These are phyloP conservation scores for Candida albicans DNA, from an alignment of 1,139 yeast species.

Conservation along the genomic window DNA sequence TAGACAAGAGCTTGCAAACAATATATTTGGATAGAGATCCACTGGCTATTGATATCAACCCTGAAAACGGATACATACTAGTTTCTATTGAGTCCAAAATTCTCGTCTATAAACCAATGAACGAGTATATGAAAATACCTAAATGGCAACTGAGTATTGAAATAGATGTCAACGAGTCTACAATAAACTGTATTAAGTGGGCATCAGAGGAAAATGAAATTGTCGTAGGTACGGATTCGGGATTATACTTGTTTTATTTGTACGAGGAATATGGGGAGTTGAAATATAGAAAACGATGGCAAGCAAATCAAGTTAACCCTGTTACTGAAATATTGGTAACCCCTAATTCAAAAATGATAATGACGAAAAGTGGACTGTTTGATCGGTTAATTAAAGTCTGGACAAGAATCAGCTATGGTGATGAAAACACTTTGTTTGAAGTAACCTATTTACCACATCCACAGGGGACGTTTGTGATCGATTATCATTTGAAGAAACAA, in stretches of 20 bases:
- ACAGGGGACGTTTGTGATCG: constrained; percentile 45
- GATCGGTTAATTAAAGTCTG: constrained; percentile 76
- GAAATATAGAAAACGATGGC: constrained; percentile 50
- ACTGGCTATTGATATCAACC: constrained; percentile 60
- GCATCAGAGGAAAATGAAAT: constrained; percentile 58
- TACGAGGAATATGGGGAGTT: constrained; percentile 45
- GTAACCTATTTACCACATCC: constrained; percentile 69
- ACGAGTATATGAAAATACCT: constrained; percentile 43
- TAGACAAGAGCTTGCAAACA: constrained; percentile 62
- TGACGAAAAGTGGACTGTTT: constrained; percentile 55
- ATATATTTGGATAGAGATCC: constrained; percentile 71
- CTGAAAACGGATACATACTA: constrained; percentile 56
- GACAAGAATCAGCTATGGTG: constrained; percentile 72
- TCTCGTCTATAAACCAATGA: constrained; percentile 42
- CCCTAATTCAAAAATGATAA: constrained; percentile 64
- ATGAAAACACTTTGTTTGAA: constrained; percentile 67
- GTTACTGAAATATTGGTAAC: constrained; percentile 57
- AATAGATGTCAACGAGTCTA: constrained; percentile 22
- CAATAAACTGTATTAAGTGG: constrained; percentile 64
- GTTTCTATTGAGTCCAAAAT: constrained; percentile 39
- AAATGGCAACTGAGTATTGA: constrained; percentile 47
- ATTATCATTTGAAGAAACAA: constrained; percentile 52
- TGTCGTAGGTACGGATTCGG: constrained; percentile 55
- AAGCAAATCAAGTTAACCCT: constrained; percentile 54
- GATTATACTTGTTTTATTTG: constrained; percentile 55